These are phyloP conservation scores for Backusella morwellensis DNA, from an alignment of 192 early-diverging fungal genomes.

Conservation along the genomic window DNA sequence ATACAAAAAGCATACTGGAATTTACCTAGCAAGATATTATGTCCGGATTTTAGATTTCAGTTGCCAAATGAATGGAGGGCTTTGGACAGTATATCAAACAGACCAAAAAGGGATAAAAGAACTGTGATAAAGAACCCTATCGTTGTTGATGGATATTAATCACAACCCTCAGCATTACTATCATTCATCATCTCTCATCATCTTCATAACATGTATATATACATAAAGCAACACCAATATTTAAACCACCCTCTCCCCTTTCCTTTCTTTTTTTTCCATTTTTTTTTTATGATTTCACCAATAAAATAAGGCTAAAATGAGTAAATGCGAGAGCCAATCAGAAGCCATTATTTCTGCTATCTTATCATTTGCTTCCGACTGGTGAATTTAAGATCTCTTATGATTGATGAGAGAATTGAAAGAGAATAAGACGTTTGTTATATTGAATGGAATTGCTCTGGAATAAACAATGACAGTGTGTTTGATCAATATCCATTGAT, in stretches of 20 bases:
- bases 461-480: not conserved
- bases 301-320: not conserved
- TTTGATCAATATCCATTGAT: too few relatives aligned
- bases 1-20: conserved; percentile 49
- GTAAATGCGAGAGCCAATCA: not conserved
- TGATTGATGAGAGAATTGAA: too few relatives aligned
- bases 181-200: not conserved
- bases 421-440: too few relatives aligned
- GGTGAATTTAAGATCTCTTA: not conserved
- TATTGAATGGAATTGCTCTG: not conserved
- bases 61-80: conserved; percentile 47
- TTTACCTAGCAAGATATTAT: conserved; percentile 37
- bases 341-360: not conserved
- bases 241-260: too few relatives aligned
- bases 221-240: too few relatives aligned
- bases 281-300: not conserved
- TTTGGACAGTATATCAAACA: conserved; percentile 41
- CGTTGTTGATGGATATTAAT: conserved; percentile 31
- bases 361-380: conserved; percentile 3
- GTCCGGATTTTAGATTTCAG: conserved; percentile 43
- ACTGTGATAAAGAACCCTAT: conserved; percentile 5
- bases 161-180: not conserved
- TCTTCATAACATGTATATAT: not conserved
- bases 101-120: conserved; percentile 40
- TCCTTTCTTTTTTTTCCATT: not conserved